Base-by-base conservation (phyloP, 371 early-diverging fungal species). In the Mortierella sp. region DNA sequence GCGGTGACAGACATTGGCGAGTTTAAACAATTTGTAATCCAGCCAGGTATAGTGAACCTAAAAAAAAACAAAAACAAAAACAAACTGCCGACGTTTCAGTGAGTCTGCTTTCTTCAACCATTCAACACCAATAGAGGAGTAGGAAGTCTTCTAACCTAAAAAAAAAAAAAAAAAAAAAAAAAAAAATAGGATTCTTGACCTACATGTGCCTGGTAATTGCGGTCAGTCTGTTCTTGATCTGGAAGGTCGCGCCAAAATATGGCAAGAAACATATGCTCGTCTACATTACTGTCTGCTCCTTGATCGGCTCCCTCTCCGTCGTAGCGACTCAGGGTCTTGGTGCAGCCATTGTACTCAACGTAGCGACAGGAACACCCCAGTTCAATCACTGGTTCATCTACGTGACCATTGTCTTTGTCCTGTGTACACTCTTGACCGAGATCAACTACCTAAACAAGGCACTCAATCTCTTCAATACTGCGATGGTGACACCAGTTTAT, bases 381-480 rank as follows among this genome's bases (percentile, higher is more conserved):
- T 92, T 98, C 70, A 88, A 87, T 46, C 88, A 94, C 60, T 89
- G 93, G 82, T 96, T 96, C 66, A 93, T 97, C 21, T 98, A 95
- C 68, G 71, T 96, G 21, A 92, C 96, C 43, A 82, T 92, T 5
- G 82, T 85, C 2, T 89, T 93, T 19, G 95, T 96, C 2, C 73
- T 88, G 4, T 83, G 90, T 19, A 96, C 95, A 28, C 90, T 96
- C 28, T 64, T 95, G 23, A 86, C 92, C 12, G 96, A 98, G 81
- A 94, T 97, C 77, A 96, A 96, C 76, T 98, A 97, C 79, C 92
- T 98, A 57, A 98, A 98, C 87, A 98, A 98, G 83, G 97, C 98
- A 14, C 87, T 98, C 28, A 97, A 96, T 70, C 70, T 94, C 46
- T 98, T 97, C 82, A 94, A 94, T 65, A 96, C 98, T 11, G 96